These are phyloP conservation scores for Pugionium dolabratum DNA, from an alignment of 345 rosid genomes.

Conservation along the genomic window DNA sequence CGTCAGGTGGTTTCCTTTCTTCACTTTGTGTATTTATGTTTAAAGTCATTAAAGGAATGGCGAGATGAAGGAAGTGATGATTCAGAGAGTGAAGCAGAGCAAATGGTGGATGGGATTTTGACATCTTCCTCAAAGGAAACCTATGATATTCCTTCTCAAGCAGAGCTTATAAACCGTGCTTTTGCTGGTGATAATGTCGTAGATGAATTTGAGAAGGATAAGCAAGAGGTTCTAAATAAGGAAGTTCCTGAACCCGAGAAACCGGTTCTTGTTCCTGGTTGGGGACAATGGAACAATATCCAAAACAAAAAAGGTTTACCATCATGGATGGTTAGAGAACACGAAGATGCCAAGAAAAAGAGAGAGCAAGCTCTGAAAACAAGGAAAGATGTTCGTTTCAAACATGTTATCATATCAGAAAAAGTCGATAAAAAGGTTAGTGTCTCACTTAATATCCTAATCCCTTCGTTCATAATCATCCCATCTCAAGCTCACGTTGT, in stretches of 20 bases:
- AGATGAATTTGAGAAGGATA: slow-evolving; percentile 77
- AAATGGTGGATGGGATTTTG: slow-evolving; percentile 78
- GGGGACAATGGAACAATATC: slow-evolving; percentile 88
- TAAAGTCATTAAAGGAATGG: slow-evolving; percentile 43
- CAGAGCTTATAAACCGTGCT: slow-evolving; percentile 76
- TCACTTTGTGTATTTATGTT: slow-evolving; percentile 16
- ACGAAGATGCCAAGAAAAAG: slow-evolving; percentile 65
- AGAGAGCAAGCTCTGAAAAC: slow-evolving; percentile 71
- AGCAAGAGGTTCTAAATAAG: slow-evolving; percentile 60
- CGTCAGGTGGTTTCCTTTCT: slow-evolving; percentile 4
- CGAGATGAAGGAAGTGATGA: slow-evolving; percentile 56
- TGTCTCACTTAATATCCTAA: neutral
- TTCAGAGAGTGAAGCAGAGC: slow-evolving; percentile 56
- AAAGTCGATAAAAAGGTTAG: slow-evolving; percentile 82
- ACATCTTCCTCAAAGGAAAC: slow-evolving; percentile 52
- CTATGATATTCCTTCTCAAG: slow-evolving; percentile 84
- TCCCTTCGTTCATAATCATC: neutral
- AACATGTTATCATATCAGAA: slow-evolving; percentile 80
- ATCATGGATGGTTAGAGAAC: slow-evolving; percentile 75
- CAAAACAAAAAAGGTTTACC: slow-evolving; percentile 82
- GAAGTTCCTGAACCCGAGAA: slow-evolving; percentile 87
- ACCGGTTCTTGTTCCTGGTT: slow-evolving; percentile 76
- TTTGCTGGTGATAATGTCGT: slow-evolving; percentile 94
- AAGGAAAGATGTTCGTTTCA: slow-evolving; percentile 81
- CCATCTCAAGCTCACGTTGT: slow-evolving; percentile 21